Conservation (phyloP, 306 rosid species). For the Begonia fuchsioides region DNA sequence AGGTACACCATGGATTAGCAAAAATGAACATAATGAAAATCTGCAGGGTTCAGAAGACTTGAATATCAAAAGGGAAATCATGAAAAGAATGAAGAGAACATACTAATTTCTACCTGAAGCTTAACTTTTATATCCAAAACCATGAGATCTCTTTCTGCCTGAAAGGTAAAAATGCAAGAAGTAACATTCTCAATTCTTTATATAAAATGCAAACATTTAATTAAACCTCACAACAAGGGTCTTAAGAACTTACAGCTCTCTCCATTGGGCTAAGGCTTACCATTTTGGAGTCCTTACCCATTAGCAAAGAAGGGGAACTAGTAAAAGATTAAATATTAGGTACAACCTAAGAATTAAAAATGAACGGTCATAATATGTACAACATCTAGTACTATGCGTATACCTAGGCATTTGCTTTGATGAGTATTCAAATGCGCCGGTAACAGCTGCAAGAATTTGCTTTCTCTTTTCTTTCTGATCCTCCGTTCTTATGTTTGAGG, state of each 20-base stretch:
- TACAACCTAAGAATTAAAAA: constrained; percentile 10
- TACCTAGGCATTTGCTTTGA: constrained; percentile 76
- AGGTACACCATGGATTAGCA: too few species aligned
- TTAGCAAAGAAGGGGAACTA: constrained; percentile 37
- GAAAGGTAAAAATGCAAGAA: constrained; percentile 18
- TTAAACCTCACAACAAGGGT: neutral
- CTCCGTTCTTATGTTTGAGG: constrained; percentile 59
- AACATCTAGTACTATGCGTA: constrained; percentile 5
- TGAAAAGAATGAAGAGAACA: neutral
- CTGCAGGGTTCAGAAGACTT: neutral
- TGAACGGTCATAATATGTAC: constrained; percentile 7
- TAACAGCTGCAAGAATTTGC: constrained; percentile 70
- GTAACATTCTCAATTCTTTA: constrained; percentile 6
- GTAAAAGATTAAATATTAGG: constrained; percentile 17
- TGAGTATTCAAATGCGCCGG: constrained; percentile 71
- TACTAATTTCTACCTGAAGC: constrained; percentile 56
- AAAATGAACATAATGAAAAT: too few species aligned
- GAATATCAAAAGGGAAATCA: neutral
- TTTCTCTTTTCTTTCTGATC: constrained; percentile 90
- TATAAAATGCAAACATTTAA: neutral
- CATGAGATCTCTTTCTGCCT: constrained; percentile 98
- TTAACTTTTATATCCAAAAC: constrained; percentile 96
- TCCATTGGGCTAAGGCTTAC: constrained; percentile 75
- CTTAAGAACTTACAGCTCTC: constrained; percentile 68
- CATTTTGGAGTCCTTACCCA: constrained; percentile 58